Evolutionary conservation across 331 rosid species (phyloP).

Genomic region (Erythrophleum ivorense): DNA sequence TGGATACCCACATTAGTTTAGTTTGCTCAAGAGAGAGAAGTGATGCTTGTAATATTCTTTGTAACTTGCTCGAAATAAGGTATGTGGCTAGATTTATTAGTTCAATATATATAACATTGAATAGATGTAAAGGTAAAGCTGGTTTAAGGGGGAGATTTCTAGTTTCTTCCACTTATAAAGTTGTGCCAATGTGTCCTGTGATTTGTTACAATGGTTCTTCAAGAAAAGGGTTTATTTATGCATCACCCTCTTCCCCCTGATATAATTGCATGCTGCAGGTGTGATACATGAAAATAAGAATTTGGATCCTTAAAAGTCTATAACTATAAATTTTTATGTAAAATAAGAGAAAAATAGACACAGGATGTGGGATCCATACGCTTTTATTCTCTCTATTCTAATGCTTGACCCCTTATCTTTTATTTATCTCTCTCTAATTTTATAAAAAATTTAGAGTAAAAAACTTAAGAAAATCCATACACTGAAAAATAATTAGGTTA

Average conservation of each 20-base stretch:
- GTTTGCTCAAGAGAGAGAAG: conserved; percentile 46
- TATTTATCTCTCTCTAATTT: too few species aligned
- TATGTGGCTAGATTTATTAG: conserved; percentile 44
- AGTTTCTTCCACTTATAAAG: conserved; percentile 51
- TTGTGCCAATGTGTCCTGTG: conserved; percentile 53
- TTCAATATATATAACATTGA: conserved; percentile 45
- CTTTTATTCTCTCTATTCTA: too few species aligned
- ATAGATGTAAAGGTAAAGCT: conserved; percentile 61
- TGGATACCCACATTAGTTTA: conserved; percentile 77
- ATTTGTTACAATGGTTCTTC: conserved; percentile 37
- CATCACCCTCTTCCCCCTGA: conserved; percentile 14
- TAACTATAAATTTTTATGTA: neutral
- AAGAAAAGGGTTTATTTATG: neutral
- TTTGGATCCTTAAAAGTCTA: neutral
- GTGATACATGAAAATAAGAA: neutral
- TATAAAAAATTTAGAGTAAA: too few species aligned
- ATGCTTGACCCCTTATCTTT: neutral
- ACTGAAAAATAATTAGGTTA: neutral
- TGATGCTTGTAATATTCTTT: conserved; percentile 86
- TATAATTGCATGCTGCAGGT: neutral
- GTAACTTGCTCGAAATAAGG: conserved; percentile 81
- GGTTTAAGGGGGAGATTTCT: conserved; percentile 47
- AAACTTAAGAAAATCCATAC: too few species aligned
- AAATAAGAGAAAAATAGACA: neutral
- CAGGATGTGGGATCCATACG: neutral